Conservation (phyloP, 352 stramenopile genomes). For the Elongisporangium undulatum region DNA sequence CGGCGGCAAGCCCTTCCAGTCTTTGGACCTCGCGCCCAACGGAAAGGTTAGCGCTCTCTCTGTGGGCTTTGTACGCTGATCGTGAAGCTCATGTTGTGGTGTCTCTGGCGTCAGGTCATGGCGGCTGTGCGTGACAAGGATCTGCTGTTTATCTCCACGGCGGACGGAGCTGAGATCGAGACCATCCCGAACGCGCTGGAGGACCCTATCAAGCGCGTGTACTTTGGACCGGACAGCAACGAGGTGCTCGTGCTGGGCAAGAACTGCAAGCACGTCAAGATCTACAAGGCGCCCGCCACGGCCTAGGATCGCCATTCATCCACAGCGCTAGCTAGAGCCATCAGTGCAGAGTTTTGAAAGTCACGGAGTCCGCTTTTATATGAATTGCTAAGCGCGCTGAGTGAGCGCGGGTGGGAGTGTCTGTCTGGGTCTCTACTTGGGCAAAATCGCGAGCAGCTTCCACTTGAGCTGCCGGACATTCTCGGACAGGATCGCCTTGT, state of each 20-base stretch:
- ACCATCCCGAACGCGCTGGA: conserved; percentile 57
- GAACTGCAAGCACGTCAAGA: conserved; percentile 58
- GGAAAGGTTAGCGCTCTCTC: conserved; percentile 37
- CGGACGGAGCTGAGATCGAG: conserved; percentile 40
- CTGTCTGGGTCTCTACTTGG: conserved; percentile 18
- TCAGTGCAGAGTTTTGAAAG: background rate
- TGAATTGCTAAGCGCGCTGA: background rate
- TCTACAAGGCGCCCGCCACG: conserved; percentile 45
- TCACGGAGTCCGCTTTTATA: background rate
- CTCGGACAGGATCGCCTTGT: conserved; percentile 58
- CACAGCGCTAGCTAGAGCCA: background rate
- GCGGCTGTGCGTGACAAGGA: conserved; percentile 44
- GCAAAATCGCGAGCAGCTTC: conserved; percentile 53
- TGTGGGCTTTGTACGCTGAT: background rate
- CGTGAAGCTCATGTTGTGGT: background rate
- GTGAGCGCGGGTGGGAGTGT: background rate
- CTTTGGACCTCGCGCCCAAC: conserved; percentile 57
- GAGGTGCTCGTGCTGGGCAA: conserved; percentile 71
- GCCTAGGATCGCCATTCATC: background rate
- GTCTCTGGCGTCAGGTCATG: conserved; percentile 33
- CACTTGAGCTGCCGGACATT: conserved; percentile 72
- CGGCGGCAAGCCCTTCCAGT: conserved; percentile 47
- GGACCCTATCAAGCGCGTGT: conserved; percentile 54
- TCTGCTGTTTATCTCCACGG: conserved; percentile 55
- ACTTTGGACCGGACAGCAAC: conserved; percentile 49